Conservation (phyloP, 768 basidiomycete species). For the Rhodocollybia butyracea region DNA sequence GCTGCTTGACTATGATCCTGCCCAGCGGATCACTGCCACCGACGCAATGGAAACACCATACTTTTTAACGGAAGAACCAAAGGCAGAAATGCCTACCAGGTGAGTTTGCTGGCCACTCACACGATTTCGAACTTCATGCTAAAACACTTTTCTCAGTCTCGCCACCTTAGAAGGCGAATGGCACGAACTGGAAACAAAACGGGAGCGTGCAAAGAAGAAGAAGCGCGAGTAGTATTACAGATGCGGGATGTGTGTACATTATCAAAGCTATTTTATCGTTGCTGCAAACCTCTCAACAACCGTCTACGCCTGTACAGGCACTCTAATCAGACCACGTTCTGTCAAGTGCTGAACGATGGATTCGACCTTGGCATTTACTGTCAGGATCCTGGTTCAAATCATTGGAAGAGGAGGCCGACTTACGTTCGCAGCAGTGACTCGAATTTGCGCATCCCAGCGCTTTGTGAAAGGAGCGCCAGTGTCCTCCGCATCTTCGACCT, state of each 20-base stretch:
- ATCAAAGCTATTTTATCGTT: conserved; percentile 27
- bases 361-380: conserved; percentile 57
- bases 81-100: conserved; percentile 73
- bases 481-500: conserved; percentile 84
- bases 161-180: conserved; percentile 88
- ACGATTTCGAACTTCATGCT: conserved; percentile 7
- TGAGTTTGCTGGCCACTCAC: conserved; percentile 36
- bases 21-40: conserved; percentile 66
- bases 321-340: conserved; percentile 62
- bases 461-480: conserved; percentile 89
- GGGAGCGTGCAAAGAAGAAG: conserved; percentile 80
- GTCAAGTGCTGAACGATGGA: conserved; percentile 81
- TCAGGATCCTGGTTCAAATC: neutral
- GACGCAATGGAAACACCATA: conserved; percentile 83
- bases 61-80: conserved; percentile 79
- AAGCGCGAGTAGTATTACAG: conserved; percentile 38
- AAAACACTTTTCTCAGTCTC: conserved; percentile 43
- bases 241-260: conserved; percentile 17
- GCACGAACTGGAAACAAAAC: conserved; percentile 96
- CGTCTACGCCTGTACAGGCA: conserved; percentile 10
- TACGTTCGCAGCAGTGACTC: conserved; percentile 84
- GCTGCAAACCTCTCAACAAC: conserved; percentile 16
- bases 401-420: conserved; percentile 20
- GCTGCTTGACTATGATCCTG: conserved; percentile 79
- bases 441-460: conserved; percentile 94